Conservation (phyloP, 192 early-diverging fungal species). For the Phycomyces nitens region DNA sequence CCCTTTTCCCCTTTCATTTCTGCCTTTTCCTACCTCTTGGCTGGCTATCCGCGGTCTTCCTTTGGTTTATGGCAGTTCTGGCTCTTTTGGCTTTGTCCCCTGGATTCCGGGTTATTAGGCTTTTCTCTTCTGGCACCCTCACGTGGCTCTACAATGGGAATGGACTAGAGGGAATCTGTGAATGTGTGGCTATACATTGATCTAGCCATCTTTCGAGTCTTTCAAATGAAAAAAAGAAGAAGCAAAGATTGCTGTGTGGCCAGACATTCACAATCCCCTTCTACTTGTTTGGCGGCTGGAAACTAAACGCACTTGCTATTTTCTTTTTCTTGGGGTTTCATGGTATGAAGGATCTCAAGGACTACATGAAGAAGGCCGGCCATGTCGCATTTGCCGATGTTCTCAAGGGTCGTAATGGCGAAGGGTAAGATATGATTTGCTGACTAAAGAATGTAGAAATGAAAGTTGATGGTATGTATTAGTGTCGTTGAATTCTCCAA, state of each 20-base stretch:
- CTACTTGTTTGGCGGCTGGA: constrained; percentile 1
- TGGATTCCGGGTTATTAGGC: constrained; percentile 11
- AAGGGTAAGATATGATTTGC: constrained; percentile 58
- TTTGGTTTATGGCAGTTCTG: constrained; percentile 14
- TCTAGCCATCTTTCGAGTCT: no score
- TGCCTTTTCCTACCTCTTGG: constrained; percentile 6
- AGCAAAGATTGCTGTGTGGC: not conserved
- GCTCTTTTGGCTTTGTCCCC: constrained; percentile 15
- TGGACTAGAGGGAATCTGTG: no score
- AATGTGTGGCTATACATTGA: no score
- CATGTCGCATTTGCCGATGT: constrained; percentile 93
- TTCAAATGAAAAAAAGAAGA: no score
- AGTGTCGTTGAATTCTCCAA: constrained; percentile 89
- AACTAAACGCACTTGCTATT: constrained; percentile 6
- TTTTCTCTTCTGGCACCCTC: not conserved
- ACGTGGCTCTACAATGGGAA: not conserved
- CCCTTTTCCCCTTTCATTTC: constrained; percentile 9
- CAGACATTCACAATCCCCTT: not conserved
- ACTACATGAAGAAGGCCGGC: constrained; percentile 90
- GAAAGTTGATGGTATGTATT: not conserved
- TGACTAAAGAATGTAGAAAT: not conserved
- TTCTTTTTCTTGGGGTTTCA: constrained; percentile 20
- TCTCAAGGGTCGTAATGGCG: constrained; percentile 74
- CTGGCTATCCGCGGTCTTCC: not conserved
- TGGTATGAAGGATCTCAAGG: constrained; percentile 87